Conservation (phyloP, 2,329 filamentous ascomycete species). For the Laburnicola sp. region DNA sequence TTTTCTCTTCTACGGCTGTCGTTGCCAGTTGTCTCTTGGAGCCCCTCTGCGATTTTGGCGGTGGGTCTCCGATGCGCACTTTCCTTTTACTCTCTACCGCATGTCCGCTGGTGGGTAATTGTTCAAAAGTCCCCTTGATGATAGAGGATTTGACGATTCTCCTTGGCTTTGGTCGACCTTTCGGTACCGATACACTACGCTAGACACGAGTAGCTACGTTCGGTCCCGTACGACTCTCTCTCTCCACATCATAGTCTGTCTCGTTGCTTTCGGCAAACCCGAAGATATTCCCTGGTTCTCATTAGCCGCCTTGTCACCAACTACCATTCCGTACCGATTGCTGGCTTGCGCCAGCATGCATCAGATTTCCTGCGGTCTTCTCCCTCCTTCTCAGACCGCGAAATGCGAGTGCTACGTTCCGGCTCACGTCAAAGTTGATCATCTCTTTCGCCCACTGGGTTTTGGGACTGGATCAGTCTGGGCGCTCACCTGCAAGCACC, state of each 20-base stretch:
- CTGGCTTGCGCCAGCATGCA: constrained; percentile 8
- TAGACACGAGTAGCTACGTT: constrained; percentile 10
- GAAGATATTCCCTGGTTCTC: constrained; percentile 5
- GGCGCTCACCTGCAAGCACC: constrained; percentile 9
- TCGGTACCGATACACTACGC: neutral
- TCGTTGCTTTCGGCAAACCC: neutral
- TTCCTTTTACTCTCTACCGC: constrained; percentile 11
- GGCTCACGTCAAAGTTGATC: constrained; percentile 39
- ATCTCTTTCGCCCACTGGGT: constrained; percentile 21
- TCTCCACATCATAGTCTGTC: constrained; percentile 1
- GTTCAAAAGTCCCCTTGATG: constrained; percentile 18
- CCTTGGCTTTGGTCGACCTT: constrained; percentile 6
- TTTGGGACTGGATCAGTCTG: constrained; percentile 36
- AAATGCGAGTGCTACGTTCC: constrained; percentile 24
- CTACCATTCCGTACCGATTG: neutral
- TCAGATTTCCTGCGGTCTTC: constrained; percentile 21
- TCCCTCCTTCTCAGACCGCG: constrained; percentile 27
- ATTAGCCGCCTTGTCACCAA: constrained; percentile 1
- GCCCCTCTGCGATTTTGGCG: constrained; percentile 9
- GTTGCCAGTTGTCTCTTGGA: constrained; percentile 23
- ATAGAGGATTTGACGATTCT: constrained; percentile 16
- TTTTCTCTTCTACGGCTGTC: constrained; percentile 33
- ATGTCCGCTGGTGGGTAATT: constrained; percentile 18
- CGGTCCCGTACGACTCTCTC: constrained; percentile 3
- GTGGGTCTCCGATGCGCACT: constrained; percentile 14